Percentiles rank a stretch among this genome's conserved stretches.
Conservation (phyloP, 495 filamentous ascomycete species). For the Penicillium nucicola region DNA sequence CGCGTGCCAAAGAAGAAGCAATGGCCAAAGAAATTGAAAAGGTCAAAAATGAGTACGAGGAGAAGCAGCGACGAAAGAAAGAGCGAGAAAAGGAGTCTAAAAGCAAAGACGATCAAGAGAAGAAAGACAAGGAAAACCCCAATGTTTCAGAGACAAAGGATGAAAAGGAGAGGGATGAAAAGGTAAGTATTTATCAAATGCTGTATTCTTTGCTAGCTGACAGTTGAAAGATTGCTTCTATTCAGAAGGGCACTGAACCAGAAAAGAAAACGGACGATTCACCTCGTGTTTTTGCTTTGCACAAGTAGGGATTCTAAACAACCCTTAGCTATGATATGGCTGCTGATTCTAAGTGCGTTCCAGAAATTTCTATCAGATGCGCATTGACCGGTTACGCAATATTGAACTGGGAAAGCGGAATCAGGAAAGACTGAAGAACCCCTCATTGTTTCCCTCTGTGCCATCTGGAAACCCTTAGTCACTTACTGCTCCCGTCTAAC, state of each 20-base stretch:
- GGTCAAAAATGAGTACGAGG: conserved; percentile 57
- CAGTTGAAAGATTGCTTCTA: conserved; percentile 32
- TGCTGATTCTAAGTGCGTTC: conserved; percentile 1
- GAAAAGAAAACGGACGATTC: conserved; percentile 36
- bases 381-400: conserved; percentile 73
- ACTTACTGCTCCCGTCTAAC: no score
- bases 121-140: conserved; percentile 42
- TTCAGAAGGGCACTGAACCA: conserved; percentile 28
- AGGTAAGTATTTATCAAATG: conserved; percentile 28
- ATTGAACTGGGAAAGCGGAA: conserved; percentile 79
- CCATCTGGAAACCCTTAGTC: conserved; percentile 62
- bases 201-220: background rate
- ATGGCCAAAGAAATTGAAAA: conserved; percentile 71
- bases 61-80: conserved; percentile 39
- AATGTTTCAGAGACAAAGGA: conserved; percentile 22
- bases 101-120: conserved; percentile 42
- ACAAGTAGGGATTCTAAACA: conserved; percentile 60
- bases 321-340: background rate
- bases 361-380: conserved; percentile 84
- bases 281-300: conserved; percentile 80
- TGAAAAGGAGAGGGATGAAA: conserved; percentile 57
- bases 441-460: conserved; percentile 77
- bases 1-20: conserved; percentile 61
- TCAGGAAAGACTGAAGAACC: conserved; percentile 74
- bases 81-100: conserved; percentile 21